Conservation (phyloP, 768 basidiomycete genomes). For the Ramaria rubella region DNA sequence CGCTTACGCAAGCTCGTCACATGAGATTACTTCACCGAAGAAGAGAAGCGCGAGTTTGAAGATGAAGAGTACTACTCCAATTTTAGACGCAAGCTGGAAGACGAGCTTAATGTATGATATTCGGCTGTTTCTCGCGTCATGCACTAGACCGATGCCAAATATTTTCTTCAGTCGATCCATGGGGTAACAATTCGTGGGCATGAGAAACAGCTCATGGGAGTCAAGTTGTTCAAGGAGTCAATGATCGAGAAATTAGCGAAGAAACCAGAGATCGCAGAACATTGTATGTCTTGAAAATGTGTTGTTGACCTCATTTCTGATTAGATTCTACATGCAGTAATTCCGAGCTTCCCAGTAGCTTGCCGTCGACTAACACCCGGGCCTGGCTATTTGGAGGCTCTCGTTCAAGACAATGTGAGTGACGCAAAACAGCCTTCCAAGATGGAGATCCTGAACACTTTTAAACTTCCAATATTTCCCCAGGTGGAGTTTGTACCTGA, state of each 20-base stretch:
- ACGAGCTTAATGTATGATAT: constrained; percentile 40
- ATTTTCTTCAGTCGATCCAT: constrained; percentile 30
- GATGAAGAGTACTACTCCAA: constrained; percentile 41
- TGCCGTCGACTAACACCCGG: constrained; percentile 65
- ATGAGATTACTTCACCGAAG: constrained; percentile 43
- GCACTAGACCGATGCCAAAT: neutral
- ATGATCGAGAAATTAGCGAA: constrained; percentile 47
- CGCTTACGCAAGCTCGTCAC: constrained; percentile 1
- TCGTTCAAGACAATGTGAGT: constrained; percentile 54
- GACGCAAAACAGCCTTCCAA: neutral
- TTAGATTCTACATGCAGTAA: constrained; percentile 33
- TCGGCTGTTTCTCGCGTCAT: neutral
- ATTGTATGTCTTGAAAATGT: constrained; percentile 29
- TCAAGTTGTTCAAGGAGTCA: constrained; percentile 32
- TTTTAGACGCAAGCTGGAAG: constrained; percentile 44
- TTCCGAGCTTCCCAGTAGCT: constrained; percentile 50
- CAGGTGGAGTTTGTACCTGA: constrained; percentile 49
- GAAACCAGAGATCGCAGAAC: constrained; percentile 56
- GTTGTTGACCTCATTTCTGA: neutral
- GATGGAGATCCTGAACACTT: neutral
- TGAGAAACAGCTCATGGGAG: constrained; percentile 31
- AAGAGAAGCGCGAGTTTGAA: constrained; percentile 44
- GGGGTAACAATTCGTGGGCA: constrained; percentile 36
- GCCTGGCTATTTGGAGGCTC: constrained; percentile 59
- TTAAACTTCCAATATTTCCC: neutral